Evolutionary conservation across 148 eudicot genomes (phyloP), one percentile per base, ranked within the genome.

Genomic region (Camellia japonica): DNA sequence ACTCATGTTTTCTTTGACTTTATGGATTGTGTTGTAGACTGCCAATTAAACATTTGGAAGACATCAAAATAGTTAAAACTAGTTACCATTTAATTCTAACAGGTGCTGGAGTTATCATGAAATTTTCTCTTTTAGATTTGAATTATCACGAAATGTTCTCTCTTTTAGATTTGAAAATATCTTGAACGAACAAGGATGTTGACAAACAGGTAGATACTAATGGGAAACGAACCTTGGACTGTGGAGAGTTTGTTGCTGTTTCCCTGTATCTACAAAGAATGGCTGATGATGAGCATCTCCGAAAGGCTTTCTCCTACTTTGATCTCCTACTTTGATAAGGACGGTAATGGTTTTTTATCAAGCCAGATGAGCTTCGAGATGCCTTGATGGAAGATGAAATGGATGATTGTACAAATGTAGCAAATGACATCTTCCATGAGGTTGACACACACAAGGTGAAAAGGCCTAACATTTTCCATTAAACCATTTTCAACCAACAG

Each of bases 381-480:
- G 91, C 97, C 74, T 81, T 95, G 87, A 89, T 88, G 90, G 97
- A 93, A 83, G 99, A 91, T 78, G 97, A 93, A 30, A 84, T 76
- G 6, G 94, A 91, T 70, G 92, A 90, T 80, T 83, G 91, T 86
- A 78, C 87, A 62, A 86, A 88, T 74, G 90, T 95, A 56, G 93
- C 94, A 38, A 91, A 91, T 83, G 97, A 90, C 85, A 95, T 95
- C 70, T 89, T 95, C 88, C 94, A 88, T 78, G 99, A 95, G 82
- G 99, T 95, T 71, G 99, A 95, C 83, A 92, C 90, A 4, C 97
- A 95, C 83, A 95, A 93, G 97, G 99, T 95, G 78, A 84, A 72
- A n/a, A 44, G 19, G 8, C 62, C 51, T 18, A 73, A 38, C 23
- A 20, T 19, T 71, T 49, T 19, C 58, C 44, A 64, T 68, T 63